Evolutionary conservation across 2,329 filamentous ascomycete genomes (phyloP).

Genomic region (Corniculantispora saksenae): DNA sequence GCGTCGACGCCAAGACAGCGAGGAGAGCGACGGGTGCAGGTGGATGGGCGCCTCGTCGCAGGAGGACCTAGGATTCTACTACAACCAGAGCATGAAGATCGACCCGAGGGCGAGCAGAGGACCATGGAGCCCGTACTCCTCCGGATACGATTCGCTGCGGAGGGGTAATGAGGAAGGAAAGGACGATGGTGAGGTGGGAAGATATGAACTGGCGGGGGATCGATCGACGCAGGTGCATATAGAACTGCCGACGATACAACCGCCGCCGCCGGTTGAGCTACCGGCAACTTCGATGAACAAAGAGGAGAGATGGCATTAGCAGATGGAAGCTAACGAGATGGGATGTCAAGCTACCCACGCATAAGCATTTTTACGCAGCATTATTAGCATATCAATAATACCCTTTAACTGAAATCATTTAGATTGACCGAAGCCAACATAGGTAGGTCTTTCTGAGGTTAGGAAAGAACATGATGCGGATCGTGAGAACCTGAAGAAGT

Average conservation of each 20-base stretch:
- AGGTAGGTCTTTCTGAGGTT: too few relatives aligned
- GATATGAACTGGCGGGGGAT: background rate
- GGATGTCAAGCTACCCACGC: constrained; percentile 66
- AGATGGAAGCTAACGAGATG: constrained; percentile 74
- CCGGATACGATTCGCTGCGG: background rate
- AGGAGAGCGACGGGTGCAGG: background rate
- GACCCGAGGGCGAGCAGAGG: background rate
- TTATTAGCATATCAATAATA: background rate
- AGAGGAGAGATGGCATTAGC: background rate
- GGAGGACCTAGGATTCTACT: background rate
- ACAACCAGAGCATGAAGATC: background rate
- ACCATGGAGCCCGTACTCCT: background rate
- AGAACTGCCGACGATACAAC: background rate
- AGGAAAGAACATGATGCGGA: too few relatives aligned
- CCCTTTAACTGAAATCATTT: too few relatives aligned
- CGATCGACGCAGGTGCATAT: background rate
- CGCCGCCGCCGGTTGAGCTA: background rate
- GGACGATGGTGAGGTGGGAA: background rate
- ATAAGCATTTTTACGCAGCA: constrained; percentile 49
- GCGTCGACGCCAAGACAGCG: background rate
- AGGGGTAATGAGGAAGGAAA: background rate
- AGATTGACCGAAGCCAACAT: too few relatives aligned
- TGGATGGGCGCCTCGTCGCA: background rate
- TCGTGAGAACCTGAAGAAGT: too few relatives aligned
- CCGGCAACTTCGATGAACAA: background rate